phyloP scores from a whole-genome alignment of 2,329 filamentous ascomycete species.

The Fusarium tanahbumbuense region DNA sequence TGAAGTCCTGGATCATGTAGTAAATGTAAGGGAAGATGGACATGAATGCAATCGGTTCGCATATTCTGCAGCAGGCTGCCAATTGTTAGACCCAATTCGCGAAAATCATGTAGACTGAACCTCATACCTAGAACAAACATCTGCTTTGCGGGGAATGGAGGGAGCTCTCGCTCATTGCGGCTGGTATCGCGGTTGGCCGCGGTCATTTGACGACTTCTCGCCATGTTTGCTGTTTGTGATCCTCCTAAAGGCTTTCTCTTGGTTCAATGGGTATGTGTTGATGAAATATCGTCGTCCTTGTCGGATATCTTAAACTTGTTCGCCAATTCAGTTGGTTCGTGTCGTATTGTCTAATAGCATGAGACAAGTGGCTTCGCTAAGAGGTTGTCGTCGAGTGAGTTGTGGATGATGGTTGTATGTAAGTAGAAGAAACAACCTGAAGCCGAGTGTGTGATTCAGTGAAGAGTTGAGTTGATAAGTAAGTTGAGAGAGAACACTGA shows the following conservation, averaged over 20 bases:
- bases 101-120: not conserved
- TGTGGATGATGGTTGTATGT: not conserved
- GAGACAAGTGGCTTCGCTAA: slow-evolving; percentile 11
- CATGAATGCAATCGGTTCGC: slow-evolving; percentile 99
- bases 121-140: slow-evolving; percentile 64
- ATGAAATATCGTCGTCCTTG: not conserved
- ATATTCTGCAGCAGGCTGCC: slow-evolving; percentile 90
- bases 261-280: slow-evolving; percentile 5
- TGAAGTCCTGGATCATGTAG: slow-evolving; percentile 94
- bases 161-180: slow-evolving; percentile 40
- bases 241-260: slow-evolving; percentile 20
- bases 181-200: slow-evolving; percentile 41
- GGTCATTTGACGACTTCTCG: slow-evolving; percentile 44
- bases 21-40: slow-evolving; percentile 99
- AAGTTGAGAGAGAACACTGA: slow-evolving; percentile 23
- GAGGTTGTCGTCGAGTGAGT: slow-evolving; percentile 24
- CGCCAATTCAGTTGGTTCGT: slow-evolving; percentile 18
- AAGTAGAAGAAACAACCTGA: slow-evolving; percentile 5
- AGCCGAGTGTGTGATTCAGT: not conserved
- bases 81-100: slow-evolving; percentile 22
- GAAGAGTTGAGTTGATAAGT: slow-evolving; percentile 13
- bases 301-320: slow-evolving; percentile 7
- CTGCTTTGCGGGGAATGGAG: slow-evolving; percentile 57
- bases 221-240: slow-evolving; percentile 43
- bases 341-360: slow-evolving; percentile 17